Percentiles rank a stretch among this genome's conserved stretches.
These are phyloP conservation scores for Eutrema heterophyllum DNA, from an alignment of 345 rosid genomes.

Conservation along the genomic window DNA sequence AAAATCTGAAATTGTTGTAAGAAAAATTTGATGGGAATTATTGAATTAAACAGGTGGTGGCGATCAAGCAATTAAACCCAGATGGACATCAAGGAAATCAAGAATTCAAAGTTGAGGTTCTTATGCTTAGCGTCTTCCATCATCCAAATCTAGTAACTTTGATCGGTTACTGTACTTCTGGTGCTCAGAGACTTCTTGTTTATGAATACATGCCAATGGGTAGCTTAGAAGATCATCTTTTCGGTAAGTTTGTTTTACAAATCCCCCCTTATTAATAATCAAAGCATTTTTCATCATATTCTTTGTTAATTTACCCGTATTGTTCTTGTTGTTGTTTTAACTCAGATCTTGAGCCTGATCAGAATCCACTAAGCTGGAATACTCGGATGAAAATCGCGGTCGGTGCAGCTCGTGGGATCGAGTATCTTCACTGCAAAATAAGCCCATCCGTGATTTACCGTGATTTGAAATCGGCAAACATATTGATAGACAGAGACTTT, in stretches of 20 bases:
- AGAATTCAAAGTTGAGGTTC: slow-evolving; percentile 93
- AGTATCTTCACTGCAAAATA: slow-evolving; percentile 87
- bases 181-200: slow-evolving; percentile 87
- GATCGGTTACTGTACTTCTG: slow-evolving; percentile 83
- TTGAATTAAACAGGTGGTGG: slow-evolving; percentile 54
- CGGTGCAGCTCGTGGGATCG: slow-evolving; percentile 83
- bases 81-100: slow-evolving; percentile 86
- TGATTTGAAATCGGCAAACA: slow-evolving; percentile 88
- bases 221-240: slow-evolving; percentile 93
- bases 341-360: slow-evolving; percentile 55
- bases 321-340: neutral
- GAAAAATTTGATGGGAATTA: neutral
- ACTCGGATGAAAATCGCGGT: slow-evolving; percentile 84
- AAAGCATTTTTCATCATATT: neutral
- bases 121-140: slow-evolving; percentile 82
- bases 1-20: neutral
- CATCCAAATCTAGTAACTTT: slow-evolving; percentile 80
- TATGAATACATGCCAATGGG: slow-evolving; percentile 96
- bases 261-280: neutral
- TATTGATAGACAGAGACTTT: slow-evolving; percentile 67
- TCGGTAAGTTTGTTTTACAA: slow-evolving; percentile 39
- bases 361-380: slow-evolving; percentile 60
- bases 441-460: slow-evolving; percentile 89
- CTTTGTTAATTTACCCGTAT: neutral
- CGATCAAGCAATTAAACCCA: slow-evolving; percentile 79